phyloP scores from a whole-genome alignment of 129 eudicot species.

The Ambrosia trifida region DNA sequence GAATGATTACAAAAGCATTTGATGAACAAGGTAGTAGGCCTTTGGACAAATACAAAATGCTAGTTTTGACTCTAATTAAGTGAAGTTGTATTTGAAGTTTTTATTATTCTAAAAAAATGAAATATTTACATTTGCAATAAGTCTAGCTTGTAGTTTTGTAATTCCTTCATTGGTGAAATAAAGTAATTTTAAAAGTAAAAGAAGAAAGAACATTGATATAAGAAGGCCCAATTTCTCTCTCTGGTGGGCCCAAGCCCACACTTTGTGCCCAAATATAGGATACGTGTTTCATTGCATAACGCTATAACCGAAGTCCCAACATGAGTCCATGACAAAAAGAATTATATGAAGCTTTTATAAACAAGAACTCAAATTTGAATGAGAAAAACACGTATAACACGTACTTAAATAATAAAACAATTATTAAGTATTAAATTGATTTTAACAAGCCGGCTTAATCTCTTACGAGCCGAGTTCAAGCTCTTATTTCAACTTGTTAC shows the following conservation, averaged over 20 bases:
- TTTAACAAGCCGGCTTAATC: too few relatives aligned
- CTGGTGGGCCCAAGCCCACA: neutral
- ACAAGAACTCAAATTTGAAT: too few relatives aligned
- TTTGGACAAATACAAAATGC: constrained; percentile 39
- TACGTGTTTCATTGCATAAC: too few relatives aligned
- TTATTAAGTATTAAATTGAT: too few relatives aligned
- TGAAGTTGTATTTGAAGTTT: constrained; percentile 10
- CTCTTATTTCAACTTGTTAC: too few relatives aligned
- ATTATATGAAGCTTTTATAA: too few relatives aligned
- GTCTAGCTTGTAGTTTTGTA: neutral
- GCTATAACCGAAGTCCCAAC: too few relatives aligned
- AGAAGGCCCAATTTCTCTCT: neutral
- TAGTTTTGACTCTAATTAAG: constrained; percentile 29
- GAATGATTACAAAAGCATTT: constrained; percentile 20
- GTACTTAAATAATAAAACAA: too few relatives aligned
- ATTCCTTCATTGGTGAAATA: neutral
- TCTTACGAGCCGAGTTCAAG: too few relatives aligned
- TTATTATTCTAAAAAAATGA: neutral
- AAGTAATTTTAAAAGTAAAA: neutral
- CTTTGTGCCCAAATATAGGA: neutral
- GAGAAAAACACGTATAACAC: too few relatives aligned
- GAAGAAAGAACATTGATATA: neutral
- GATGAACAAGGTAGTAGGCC: constrained; percentile 14
- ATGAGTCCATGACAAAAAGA: too few relatives aligned
- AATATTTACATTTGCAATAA: constrained; percentile 20